phyloP scores from a whole-genome alignment of 441 rosid species.

The Syzygium malaccense region DNA sequence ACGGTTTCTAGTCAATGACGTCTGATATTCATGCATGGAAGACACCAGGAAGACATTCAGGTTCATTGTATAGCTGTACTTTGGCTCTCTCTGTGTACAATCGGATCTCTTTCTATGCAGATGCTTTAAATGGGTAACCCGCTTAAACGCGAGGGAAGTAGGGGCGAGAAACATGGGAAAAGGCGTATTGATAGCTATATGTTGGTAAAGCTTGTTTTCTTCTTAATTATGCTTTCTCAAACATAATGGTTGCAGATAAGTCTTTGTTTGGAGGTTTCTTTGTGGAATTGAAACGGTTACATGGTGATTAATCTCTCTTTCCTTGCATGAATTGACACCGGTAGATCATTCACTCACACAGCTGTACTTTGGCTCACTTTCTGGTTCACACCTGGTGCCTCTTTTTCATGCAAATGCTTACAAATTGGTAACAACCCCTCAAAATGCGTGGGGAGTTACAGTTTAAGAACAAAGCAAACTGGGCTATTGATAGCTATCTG shows the following conservation, averaged over 20 bases:
- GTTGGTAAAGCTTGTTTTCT: neutral
- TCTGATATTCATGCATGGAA: neutral
- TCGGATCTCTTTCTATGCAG: neutral
- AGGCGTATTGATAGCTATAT: neutral
- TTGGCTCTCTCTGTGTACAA: neutral
- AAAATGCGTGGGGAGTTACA: neutral
- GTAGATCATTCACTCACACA: neutral
- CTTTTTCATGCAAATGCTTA: neutral
- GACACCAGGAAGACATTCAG: neutral
- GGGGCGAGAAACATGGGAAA: neutral
- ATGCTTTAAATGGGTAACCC: neutral
- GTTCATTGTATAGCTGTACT: neutral
- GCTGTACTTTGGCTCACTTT: neutral
- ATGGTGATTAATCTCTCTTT: neutral
- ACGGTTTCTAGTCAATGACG: neutral
- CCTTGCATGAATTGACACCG: neutral
- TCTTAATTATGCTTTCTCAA: neutral
- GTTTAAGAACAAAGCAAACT: neutral
- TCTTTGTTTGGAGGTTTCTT: neutral
- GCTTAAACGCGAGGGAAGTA: neutral
- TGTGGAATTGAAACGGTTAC: neutral
- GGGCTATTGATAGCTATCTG: neutral
- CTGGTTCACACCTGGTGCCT: neutral
- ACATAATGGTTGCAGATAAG: neutral
- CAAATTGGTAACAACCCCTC: neutral